These are phyloP conservation scores for Eucalyptus pauciflora DNA, from an alignment of 345 rosid genomes.

Conservation along the genomic window DNA sequence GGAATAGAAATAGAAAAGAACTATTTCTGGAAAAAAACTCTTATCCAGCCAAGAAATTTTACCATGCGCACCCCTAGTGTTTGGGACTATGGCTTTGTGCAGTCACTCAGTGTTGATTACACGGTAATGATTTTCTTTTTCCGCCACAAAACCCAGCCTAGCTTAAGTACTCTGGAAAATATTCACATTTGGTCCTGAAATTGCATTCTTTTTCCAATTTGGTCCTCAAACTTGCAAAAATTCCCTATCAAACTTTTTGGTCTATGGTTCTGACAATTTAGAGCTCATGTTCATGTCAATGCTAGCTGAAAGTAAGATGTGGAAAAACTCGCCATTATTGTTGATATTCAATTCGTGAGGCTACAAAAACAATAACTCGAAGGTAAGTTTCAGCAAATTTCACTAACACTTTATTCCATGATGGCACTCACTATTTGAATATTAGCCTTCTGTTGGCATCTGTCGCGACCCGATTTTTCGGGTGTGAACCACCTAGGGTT, in stretches of 20 bases:
- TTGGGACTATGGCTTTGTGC: background rate
- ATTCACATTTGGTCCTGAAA: background rate
- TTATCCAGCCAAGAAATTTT: too few species aligned
- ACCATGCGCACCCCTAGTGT: too few species aligned
- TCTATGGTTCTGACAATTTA: background rate
- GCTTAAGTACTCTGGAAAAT: background rate
- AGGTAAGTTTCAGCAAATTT: background rate
- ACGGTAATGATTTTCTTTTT: background rate
- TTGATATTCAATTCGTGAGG: background rate
- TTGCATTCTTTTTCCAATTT: background rate
- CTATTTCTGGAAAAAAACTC: too few species aligned
- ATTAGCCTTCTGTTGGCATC: background rate
- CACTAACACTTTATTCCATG: background rate
- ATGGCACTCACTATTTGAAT: background rate
- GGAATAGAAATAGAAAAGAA: too few species aligned
- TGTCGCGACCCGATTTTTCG: too few species aligned
- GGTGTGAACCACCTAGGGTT: too few species aligned
- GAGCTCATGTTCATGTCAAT: background rate
- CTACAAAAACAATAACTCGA: background rate
- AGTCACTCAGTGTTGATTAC: background rate
- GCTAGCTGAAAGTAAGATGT: background rate
- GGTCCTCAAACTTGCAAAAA: background rate
- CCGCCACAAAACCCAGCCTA: background rate
- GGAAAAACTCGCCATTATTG: background rate
- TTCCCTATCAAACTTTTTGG: background rate